Evolutionary conservation across 139 green algal species (phyloP).

Genomic region (Nannochloris sp.): DNA sequence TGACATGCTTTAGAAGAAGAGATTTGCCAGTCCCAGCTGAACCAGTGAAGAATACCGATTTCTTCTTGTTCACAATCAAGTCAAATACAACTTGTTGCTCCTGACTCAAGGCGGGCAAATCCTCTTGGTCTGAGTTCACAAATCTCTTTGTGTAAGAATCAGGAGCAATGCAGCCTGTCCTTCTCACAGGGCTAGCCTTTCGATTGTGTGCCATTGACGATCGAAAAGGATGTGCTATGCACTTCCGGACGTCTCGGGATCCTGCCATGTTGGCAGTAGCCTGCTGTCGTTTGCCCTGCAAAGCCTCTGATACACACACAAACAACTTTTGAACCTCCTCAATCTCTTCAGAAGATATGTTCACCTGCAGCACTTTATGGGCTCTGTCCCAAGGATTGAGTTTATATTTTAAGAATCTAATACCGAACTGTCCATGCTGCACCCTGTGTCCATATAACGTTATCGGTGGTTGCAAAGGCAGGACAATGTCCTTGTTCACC

Average conservation of each 20-base stretch:
- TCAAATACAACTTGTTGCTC: constrained; percentile 35
- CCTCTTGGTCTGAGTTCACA: constrained; percentile 10
- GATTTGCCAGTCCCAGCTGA: constrained; percentile 61
- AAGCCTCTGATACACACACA: background rate
- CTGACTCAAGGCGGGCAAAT: constrained; percentile 18
- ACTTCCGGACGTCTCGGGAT: background rate
- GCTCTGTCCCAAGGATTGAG: constrained; percentile 18
- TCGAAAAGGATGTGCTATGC: background rate
- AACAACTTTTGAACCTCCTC: background rate
- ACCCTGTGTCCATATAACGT: constrained; percentile 20
- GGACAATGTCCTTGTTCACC: constrained; percentile 8
- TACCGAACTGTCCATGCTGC: constrained; percentile 21
- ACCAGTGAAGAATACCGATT: constrained; percentile 52
- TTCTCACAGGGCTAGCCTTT: background rate
- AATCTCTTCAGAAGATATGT: constrained; percentile 10
- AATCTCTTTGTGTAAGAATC: constrained; percentile 3
- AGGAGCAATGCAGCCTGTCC: background rate
- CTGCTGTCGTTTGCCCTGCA: too few species aligned
- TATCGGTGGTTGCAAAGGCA: constrained; percentile 18
- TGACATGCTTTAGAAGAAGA: constrained; percentile 43
- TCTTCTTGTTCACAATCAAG: constrained; percentile 23
- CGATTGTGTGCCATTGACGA: constrained; percentile 1
- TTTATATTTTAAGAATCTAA: constrained; percentile 28
- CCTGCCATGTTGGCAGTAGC: too few species aligned
- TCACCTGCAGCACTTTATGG: constrained; percentile 12